A percentile compares a stretch with the other conserved stretches of the same genome.
phyloP scores from a whole-genome alignment of 371 early-diverging fungal species.

The Capillidium heterosporum region DNA sequence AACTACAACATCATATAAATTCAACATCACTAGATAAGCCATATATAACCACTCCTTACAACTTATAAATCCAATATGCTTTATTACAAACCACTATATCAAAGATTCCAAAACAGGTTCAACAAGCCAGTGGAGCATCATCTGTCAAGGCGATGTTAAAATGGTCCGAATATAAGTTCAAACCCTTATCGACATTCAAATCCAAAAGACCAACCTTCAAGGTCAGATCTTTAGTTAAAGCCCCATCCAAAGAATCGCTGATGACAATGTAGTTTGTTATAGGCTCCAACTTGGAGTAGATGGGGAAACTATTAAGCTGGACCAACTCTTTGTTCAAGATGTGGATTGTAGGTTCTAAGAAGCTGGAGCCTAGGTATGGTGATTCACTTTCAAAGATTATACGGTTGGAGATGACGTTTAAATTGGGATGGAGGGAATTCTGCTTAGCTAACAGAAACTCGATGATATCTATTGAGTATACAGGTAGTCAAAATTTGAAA shows the following conservation, averaged over 20 bases:
- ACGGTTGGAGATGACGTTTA: constrained; percentile 35
- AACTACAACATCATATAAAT: too few species aligned
- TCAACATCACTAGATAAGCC: too few species aligned
- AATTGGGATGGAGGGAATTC: background rate
- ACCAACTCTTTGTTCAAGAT: background rate
- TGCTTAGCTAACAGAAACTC: background rate
- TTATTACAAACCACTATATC: background rate
- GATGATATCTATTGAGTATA: background rate
- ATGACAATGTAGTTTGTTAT: constrained; percentile 40
- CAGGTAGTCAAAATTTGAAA: too few species aligned
- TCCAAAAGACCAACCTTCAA: constrained; percentile 54
- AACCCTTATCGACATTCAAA: constrained; percentile 28
- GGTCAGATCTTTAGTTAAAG: constrained; percentile 26
- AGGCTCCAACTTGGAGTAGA: constrained; percentile 16
- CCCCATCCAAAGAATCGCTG: constrained; percentile 52
- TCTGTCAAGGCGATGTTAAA: constrained; percentile 51
- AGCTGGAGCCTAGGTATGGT: constrained; percentile 23
- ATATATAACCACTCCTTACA: too few species aligned
- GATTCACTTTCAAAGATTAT: constrained; percentile 36
- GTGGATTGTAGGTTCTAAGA: constrained; percentile 17
- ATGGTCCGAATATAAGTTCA: constrained; percentile 25
- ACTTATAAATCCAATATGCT: too few species aligned
- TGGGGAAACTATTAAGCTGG: constrained; percentile 17
- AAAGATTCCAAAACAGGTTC: constrained; percentile 2
- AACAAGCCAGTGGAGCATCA: constrained; percentile 35